A percentile compares a stretch with the other conserved stretches of the same genome.
Conservation (phyloP, 305 asterid genomes). For the Caryopteris hybrid region DNA sequence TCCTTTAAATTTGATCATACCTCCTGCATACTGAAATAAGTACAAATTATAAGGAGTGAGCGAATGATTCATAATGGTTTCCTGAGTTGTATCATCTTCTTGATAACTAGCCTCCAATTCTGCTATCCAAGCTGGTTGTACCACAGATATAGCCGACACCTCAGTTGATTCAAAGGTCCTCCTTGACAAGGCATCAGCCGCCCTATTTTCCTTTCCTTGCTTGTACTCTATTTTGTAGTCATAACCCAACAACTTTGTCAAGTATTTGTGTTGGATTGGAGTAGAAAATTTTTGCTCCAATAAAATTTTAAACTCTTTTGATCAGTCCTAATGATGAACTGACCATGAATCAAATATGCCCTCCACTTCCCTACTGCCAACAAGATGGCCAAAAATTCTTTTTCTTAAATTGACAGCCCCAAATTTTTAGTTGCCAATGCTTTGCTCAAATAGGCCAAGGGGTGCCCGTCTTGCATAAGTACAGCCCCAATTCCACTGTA, state of each 20-base stretch:
- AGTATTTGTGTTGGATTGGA: neutral
- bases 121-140: neutral
- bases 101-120: neutral
- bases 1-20: no score
- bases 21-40: no score
- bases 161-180: neutral
- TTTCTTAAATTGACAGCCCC: neutral
- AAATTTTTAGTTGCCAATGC: neutral
- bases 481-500: neutral
- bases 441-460: neutral
- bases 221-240: neutral
- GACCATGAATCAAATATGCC: neutral
- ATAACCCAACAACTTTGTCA: neutral
- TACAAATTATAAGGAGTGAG: no score
- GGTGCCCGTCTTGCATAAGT: neutral
- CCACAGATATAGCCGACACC: neutral
- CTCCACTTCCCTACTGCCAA: neutral
- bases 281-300: neutral
- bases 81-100: no score
- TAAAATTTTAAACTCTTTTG: neutral
- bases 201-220: neutral
- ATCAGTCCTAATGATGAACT: neutral
- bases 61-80: no score
- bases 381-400: neutral
- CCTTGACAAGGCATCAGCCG: neutral